Percentiles rank a stretch among this genome's conserved stretches.
Conservation (phyloP, 108 stramenopile genomes). For the Fragilaria crotonensis region DNA sequence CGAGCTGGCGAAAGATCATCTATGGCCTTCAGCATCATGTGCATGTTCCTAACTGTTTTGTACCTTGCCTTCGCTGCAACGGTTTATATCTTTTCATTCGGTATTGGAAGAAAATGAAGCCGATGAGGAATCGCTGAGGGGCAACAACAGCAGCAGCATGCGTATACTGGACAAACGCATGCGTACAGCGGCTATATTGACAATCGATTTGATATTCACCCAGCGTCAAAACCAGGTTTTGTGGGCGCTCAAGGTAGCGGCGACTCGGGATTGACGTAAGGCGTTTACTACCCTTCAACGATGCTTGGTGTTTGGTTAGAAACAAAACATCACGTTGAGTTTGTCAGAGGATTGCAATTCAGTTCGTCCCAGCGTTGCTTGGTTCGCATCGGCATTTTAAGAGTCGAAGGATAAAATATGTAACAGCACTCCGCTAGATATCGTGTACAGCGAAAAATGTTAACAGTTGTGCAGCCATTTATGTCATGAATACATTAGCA, state of each 20-base stretch:
- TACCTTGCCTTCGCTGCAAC: slow-evolving; percentile 67
- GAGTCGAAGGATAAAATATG: no score
- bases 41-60: slow-evolving; percentile 75
- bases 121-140: slow-evolving; percentile 30
- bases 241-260: not conserved
- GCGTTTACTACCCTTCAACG: no score
- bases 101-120: slow-evolving; percentile 62
- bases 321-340: no score
- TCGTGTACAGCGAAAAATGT: no score
- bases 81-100: slow-evolving; percentile 38
- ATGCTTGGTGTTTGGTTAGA: no score
- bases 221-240: not conserved
- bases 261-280: not conserved
- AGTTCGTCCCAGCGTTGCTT: no score
- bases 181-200: not conserved
- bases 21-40: slow-evolving; percentile 69
- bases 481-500: no score
- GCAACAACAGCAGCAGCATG: not conserved
- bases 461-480: no score
- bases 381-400: no score
- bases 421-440: no score
- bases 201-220: not conserved
- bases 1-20: slow-evolving; percentile 33
- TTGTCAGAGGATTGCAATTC: no score
- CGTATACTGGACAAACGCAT: not conserved